Evolutionary conservation across 164 flowering plant species (phyloP), one percentile per base, ranked within the genome.

Genomic region (Piper longum): DNA sequence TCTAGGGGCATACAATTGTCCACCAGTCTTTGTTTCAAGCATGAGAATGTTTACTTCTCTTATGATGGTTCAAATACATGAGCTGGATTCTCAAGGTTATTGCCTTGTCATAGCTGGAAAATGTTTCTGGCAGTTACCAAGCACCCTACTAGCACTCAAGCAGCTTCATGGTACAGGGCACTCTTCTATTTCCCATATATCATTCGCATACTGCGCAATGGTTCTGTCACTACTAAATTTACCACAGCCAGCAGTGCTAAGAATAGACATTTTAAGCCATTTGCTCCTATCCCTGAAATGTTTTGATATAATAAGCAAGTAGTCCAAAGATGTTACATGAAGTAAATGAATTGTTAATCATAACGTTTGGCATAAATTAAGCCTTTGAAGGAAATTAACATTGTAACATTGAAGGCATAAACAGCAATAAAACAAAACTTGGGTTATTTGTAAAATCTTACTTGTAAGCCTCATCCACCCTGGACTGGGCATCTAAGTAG

Each of bases 191-290:
- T 85, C 86, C 98, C 98, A 93, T 61, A 93, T 93, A 63, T 93
- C 97, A 66, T 81, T 85, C 12, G 98, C 98, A 62, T 93, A 89
- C 68, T 89, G 96, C 7, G 83, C 71, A 43, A 93, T 93, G 17
- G 97, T 93, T 41, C 97, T 80, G 75, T 93, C 99, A 52, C 99
- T 93, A 80, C 97, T 87, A 70, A 90, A 93, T 62, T 93, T 93
- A 52, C 97, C 99, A 48, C 92, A 80, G 14, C 97, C 99, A 56
- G 97, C 95, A 9, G 99, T 93, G 81, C 99, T 93, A 54, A 87
- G 54, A 58, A 93, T 93, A 1, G 99, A 93, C 93, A 87, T 93
- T 77, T 81, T 88, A 7, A 80, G 75, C 99, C 99, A 93, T 64
- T 74, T 82, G 71, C 72, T 87, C 67, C 73, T 71, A 65, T 93